Evolutionary conservation across 192 early-diverging fungal species (phyloP), one percentile per base, ranked within the genome.

Genomic region (Chytriomyces sp.): DNA sequence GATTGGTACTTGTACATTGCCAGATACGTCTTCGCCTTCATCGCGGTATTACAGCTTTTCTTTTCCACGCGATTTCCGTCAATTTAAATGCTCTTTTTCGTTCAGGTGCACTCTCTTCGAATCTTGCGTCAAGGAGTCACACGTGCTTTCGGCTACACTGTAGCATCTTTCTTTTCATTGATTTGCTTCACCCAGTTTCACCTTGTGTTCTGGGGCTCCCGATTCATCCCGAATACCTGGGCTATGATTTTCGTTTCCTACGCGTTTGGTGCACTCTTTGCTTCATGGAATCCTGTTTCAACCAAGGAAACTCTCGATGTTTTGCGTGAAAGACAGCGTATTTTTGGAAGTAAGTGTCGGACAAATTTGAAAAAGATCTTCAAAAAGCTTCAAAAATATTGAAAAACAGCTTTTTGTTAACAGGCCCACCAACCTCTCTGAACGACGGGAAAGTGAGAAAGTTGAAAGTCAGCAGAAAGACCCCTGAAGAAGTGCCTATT

Each of bases 211-310:
- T 98, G 96, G 93, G 90, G 89, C 20, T 92, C 90, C 6, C 89
- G 96, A 59, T 89, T 94, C 47, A 84, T 99, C 48, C 93, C 94
- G 6, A 99, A 98, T 79, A 93, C 91, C 8, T 88, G 96, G 76
- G 95, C 93, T 0, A 84, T 96, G 57, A 86, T 90, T 45, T 81
- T 93, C 10, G 86, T 90, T 69, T 88, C 86, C 18, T 78, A 69
- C 46, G 67, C 45, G 8, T 16, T 71, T 24, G 8, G 69, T 7
- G 10, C 50, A 10, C 72, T 68, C 69, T 50, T 78, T 60, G 35
- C 7, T 48, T 53, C 57, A 3, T 78, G 66, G 67, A 70, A 70
- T 53, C 61, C 69, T 45, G 46, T 78, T 20, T 61, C 76, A 6
- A n/a, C 13, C 9, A 45, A 71, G 69, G 77, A 78, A 45, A 46